These are phyloP conservation scores for Bryoglossum gracile DNA, from an alignment of 495 filamentous ascomycete genomes.

Conservation along the genomic window DNA sequence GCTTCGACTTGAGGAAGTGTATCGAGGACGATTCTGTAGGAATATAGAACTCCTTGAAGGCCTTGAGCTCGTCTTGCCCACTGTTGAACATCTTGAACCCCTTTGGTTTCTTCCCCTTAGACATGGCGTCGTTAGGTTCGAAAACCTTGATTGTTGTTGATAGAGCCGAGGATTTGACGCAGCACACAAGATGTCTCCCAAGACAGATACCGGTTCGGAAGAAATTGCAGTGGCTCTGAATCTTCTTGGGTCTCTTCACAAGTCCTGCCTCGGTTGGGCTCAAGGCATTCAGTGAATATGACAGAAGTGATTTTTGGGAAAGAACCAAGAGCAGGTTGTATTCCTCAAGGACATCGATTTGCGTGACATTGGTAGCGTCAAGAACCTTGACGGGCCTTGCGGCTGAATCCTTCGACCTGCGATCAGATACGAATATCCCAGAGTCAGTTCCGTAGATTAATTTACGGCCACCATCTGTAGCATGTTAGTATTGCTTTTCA, in stretches of 20 bases:
- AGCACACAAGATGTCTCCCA: constrained; percentile 89
- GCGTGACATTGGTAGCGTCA: constrained; percentile 80
- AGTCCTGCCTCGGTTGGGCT: constrained; percentile 73
- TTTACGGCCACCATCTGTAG: constrained; percentile 83
- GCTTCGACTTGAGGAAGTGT: constrained; percentile 92
- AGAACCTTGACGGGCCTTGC: constrained; percentile 74
- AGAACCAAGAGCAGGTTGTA: constrained; percentile 89
- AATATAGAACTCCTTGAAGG: constrained; percentile 99
- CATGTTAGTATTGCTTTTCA: constrained; percentile 9
- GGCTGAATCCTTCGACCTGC: constrained; percentile 71
- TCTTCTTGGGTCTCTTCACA: constrained; percentile 89
- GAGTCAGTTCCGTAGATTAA: constrained; percentile 88
- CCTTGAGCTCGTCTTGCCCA: constrained; percentile 87
- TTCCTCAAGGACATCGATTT: constrained; percentile 93
- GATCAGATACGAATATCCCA: constrained; percentile 86
- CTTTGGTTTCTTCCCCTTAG: constrained; percentile 82
- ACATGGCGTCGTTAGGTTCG: constrained; percentile 88
- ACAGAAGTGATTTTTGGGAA: constrained; percentile 81
- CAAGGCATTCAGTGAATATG: constrained; percentile 74
- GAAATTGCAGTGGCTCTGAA: constrained; percentile 93
- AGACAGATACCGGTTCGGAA: constrained; percentile 96
- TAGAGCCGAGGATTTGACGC: constrained; percentile 82
- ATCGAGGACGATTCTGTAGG: constrained; percentile 93
- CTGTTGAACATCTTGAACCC: constrained; percentile 94
- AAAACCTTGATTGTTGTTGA: constrained; percentile 96